Conservation (phyloP, 140 eudicot genomes). For the Cichorium intybus region DNA sequence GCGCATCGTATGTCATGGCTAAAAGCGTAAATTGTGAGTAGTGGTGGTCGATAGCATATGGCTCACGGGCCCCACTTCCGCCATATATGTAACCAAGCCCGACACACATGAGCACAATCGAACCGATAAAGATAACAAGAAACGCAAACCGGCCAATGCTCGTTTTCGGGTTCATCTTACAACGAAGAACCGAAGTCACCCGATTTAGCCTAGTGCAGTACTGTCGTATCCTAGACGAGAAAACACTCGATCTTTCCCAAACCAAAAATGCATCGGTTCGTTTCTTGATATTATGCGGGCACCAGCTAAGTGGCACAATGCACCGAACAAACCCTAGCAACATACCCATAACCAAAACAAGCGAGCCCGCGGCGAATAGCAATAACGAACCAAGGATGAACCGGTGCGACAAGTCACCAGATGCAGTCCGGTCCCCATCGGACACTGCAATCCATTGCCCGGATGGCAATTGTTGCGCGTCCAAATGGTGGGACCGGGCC, state of each 20-base stretch:
- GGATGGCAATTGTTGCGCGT: conserved; percentile 59
- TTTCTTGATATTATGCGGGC: conserved; percentile 52
- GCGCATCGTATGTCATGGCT: conserved; percentile 88
- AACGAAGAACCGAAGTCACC: conserved; percentile 44
- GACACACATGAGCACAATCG: conserved; percentile 44
- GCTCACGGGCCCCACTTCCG: conserved; percentile 70
- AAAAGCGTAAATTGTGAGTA: conserved; percentile 82
- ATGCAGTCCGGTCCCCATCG: conserved; percentile 82
- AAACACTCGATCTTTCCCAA: conserved; percentile 57
- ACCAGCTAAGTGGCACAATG: conserved; percentile 52
- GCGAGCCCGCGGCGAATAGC: conserved; percentile 40
- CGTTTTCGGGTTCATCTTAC: conserved; percentile 64
- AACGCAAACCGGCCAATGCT: conserved; percentile 46
- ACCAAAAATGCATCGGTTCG: conserved; percentile 60
- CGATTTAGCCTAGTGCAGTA: conserved; percentile 47
- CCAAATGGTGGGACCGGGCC: conserved; percentile 85
- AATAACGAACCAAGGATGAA: conserved; percentile 58
- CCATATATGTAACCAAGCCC: conserved; percentile 59
- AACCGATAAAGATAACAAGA: conserved; percentile 28
- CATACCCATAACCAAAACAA: conserved; percentile 58
- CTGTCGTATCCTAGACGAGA: conserved; percentile 33
- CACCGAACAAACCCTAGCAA: conserved; percentile 66
- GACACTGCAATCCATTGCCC: conserved; percentile 79
- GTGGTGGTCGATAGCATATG: conserved; percentile 54
- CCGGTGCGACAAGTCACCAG: conserved; percentile 57